These are phyloP conservation scores for Candida krabiensis DNA, from an alignment of 805 yeast genomes.

Conservation along the genomic window DNA sequence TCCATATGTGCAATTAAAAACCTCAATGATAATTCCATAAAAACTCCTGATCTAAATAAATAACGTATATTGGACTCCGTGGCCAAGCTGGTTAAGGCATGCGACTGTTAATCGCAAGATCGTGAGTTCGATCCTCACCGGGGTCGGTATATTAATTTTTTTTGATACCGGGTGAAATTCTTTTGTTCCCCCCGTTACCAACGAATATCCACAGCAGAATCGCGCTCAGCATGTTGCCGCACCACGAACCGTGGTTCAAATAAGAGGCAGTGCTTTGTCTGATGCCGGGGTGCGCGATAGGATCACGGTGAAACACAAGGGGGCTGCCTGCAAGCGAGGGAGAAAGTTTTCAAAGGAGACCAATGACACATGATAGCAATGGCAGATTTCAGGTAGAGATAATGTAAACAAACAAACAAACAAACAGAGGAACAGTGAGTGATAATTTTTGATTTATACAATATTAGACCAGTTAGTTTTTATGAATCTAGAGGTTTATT, in stretches of 20 bases:
- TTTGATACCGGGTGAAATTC: too few species aligned
- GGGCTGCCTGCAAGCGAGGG: too few species aligned
- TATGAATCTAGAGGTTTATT: background rate
- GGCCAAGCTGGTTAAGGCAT: constrained; percentile 31
- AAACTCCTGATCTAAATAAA: background rate
- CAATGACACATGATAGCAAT: background rate
- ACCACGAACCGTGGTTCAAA: too few species aligned
- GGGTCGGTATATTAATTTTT: constrained; percentile 12
- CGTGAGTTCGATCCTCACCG: constrained; percentile 30
- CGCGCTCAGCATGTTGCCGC: too few species aligned
- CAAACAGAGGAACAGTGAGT: background rate
- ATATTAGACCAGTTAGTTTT: background rate
- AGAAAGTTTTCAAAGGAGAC: background rate
- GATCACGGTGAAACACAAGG: too few species aligned
- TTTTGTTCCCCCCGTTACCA: too few species aligned
- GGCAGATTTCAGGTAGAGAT: background rate
- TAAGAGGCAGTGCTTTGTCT: too few species aligned
- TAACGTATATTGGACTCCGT: constrained; percentile 15
- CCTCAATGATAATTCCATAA: background rate
- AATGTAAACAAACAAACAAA: background rate
- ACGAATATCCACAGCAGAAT: too few species aligned
- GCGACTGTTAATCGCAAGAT: constrained; percentile 30
- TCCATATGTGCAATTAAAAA: too few species aligned
- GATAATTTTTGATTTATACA: background rate
- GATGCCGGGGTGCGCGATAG: too few species aligned